phyloP scores from a whole-genome alignment of 441 rosid species.

The Adansonia rubrostipa region DNA sequence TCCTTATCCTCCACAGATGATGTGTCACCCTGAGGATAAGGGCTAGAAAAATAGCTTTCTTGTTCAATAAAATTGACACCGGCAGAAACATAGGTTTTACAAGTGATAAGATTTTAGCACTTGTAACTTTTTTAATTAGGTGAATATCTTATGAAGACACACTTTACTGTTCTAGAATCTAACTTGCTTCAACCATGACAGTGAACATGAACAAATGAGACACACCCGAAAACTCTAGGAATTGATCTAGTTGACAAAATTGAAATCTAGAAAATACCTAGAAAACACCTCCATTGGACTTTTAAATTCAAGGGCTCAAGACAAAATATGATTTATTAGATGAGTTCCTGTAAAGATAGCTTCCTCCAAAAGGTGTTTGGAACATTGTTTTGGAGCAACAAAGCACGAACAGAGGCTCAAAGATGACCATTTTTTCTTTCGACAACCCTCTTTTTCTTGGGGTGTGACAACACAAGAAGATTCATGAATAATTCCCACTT shows the following conservation, averaged over 20 bases:
- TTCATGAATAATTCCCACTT: not conserved
- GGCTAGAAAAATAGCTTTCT: too few relatives aligned
- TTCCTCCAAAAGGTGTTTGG: too few relatives aligned
- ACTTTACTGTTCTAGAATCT: not conserved
- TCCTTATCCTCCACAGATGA: too few relatives aligned
- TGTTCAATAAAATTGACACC: too few relatives aligned
- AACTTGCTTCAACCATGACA: not conserved
- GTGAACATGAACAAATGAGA: not conserved
- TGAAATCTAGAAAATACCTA: not conserved
- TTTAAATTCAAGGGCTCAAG: not conserved
- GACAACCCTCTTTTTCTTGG: not conserved
- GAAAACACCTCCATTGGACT: not conserved
- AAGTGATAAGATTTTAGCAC: not conserved
- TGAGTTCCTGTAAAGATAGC: too few relatives aligned
- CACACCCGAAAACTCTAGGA: not conserved
- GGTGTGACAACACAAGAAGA: not conserved
- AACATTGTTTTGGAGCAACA: not conserved
- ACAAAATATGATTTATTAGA: not conserved
- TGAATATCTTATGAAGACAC: not conserved
- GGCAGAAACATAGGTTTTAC: too few relatives aligned
- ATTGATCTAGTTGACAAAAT: not conserved
- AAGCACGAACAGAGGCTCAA: not conserved
- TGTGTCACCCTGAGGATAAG: too few relatives aligned
- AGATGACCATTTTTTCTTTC: not conserved
- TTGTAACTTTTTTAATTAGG: not conserved